phyloP scores from a whole-genome alignment of 345 rosid genomes.

The Citrus sp. region DNA sequence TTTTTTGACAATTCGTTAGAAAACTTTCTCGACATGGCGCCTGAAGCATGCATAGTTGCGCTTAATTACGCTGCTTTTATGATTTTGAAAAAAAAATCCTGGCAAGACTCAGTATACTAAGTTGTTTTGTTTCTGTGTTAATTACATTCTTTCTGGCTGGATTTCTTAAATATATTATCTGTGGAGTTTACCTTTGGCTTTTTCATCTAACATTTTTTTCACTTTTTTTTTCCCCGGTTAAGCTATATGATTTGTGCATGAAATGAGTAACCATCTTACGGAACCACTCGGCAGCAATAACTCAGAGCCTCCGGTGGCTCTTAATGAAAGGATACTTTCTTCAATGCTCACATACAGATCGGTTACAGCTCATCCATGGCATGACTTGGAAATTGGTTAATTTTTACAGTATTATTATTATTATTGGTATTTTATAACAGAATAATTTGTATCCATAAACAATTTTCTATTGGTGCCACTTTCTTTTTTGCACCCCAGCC shows the following conservation, averaged over 20 bases:
- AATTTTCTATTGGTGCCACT: not conserved
- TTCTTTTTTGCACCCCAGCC: not conserved
- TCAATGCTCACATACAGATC: constrained; percentile 74
- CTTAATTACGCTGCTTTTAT: not conserved
- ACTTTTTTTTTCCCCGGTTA: not conserved
- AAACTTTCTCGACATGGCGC: not conserved
- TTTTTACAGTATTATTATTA: too few relatives aligned
- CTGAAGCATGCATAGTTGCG: not conserved
- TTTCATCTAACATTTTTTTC: not conserved
- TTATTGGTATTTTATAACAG: not conserved
- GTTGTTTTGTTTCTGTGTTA: not conserved
- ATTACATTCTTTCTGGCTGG: not conserved
- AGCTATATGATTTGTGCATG: not conserved
- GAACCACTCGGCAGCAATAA: constrained; percentile 26
- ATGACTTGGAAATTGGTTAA: constrained; percentile 83
- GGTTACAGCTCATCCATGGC: constrained; percentile 97
- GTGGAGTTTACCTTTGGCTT: too few relatives aligned
- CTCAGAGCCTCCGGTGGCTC: constrained; percentile 27
- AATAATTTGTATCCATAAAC: not conserved
- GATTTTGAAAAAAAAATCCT: not conserved
- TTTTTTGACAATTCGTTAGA: not conserved
- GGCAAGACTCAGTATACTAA: too few relatives aligned
- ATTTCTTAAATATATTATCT: not conserved
- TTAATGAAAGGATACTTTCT: constrained; percentile 79
- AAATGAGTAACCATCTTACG: constrained; percentile 52